Percentiles rank a stretch among this genome's conserved stretches.
Evolutionary conservation across 495 filamentous ascomycete species (phyloP).

Genomic region (Neurospora pannonica): DNA sequence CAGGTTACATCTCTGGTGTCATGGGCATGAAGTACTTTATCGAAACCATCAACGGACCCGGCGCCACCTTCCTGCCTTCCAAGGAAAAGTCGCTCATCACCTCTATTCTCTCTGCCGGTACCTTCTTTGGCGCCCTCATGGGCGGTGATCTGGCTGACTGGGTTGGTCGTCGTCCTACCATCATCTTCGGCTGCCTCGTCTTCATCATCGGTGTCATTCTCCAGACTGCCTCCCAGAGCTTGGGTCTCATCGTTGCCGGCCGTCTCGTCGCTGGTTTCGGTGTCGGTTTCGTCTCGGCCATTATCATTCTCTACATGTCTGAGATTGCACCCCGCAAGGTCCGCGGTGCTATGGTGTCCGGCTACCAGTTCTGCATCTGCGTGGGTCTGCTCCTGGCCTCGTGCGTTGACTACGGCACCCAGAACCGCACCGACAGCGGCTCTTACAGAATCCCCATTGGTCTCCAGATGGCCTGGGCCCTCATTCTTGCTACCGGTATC

Average conservation of each 20-base stretch:
- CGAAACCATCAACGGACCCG: conserved; percentile 33
- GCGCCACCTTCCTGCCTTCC: conserved; percentile 15
- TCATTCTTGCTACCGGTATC: conserved; percentile 51
- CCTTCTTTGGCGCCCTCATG: conserved; percentile 65
- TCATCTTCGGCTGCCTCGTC: conserved; percentile 53
- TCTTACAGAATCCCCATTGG: conserved; percentile 66
- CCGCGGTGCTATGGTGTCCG: conserved; percentile 60
- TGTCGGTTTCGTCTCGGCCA: conserved; percentile 63
- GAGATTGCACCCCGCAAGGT: conserved; percentile 57
- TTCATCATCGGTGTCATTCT: conserved; percentile 57
- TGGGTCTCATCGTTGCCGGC: conserved; percentile 44
- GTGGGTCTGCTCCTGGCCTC: conserved; percentile 63
- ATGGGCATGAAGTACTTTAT: conserved; percentile 48
- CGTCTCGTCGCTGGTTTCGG: conserved; percentile 45
- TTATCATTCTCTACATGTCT: conserved; percentile 69
- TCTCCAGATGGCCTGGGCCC: conserved; percentile 59
- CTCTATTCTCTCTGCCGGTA: conserved; percentile 48
- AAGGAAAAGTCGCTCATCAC: conserved; percentile 56
- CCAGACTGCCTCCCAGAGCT: conserved; percentile 33
- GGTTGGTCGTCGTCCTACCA: conserved; percentile 56
- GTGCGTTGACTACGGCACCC: conserved; percentile 62
- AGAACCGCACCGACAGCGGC: conserved; percentile 50
- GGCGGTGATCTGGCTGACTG: conserved; percentile 61
- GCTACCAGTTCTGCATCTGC: conserved; percentile 72
- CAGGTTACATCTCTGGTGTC: conserved; percentile 54